Conservation (phyloP, 2,329 filamentous ascomycete species). For the Taxawa tesnikishii region DNA sequence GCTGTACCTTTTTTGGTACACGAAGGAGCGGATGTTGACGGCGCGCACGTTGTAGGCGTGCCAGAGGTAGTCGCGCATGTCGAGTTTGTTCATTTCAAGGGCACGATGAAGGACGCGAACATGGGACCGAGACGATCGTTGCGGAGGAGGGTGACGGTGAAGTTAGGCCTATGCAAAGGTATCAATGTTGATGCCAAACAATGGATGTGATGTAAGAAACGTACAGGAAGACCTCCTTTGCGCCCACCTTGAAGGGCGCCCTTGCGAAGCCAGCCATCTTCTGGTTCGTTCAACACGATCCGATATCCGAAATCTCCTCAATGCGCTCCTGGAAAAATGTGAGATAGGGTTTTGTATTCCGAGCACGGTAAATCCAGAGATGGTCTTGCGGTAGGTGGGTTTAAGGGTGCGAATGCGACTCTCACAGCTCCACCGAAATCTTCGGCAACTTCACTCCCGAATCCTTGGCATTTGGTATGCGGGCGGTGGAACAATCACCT, state of each 20-base stretch:
- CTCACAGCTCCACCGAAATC: too few relatives aligned
- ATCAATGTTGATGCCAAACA: not conserved
- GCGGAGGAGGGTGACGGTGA: slow-evolving; percentile 67
- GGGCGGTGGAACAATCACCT: too few relatives aligned
- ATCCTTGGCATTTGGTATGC: too few relatives aligned
- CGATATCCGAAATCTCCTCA: too few relatives aligned
- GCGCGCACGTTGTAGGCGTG: slow-evolving; percentile 71
- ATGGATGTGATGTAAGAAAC: slow-evolving; percentile 7
- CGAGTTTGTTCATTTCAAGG: slow-evolving; percentile 90
- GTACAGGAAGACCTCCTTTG: slow-evolving; percentile 24
- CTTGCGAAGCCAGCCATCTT: too few relatives aligned
- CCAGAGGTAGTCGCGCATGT: slow-evolving; percentile 88
- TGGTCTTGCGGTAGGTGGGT: too few relatives aligned
- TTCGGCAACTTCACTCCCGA: too few relatives aligned
- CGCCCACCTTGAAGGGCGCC: slow-evolving; percentile 20
- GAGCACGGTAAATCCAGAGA: too few relatives aligned
- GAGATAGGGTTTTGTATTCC: too few relatives aligned
- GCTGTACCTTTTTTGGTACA: slow-evolving; percentile 58
- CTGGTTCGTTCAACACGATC: too few relatives aligned
- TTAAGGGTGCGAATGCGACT: too few relatives aligned
- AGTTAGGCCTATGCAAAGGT: slow-evolving; percentile 53
- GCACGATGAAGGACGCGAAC: slow-evolving; percentile 83
- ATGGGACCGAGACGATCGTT: slow-evolving; percentile 60
- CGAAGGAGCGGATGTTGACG: slow-evolving; percentile 62
- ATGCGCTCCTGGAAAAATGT: too few relatives aligned